Percentiles rank a stretch among this genome's conserved stretches.
Conservation (phyloP, 768 basidiomycete species). For the Tylopilus intermedius region DNA sequence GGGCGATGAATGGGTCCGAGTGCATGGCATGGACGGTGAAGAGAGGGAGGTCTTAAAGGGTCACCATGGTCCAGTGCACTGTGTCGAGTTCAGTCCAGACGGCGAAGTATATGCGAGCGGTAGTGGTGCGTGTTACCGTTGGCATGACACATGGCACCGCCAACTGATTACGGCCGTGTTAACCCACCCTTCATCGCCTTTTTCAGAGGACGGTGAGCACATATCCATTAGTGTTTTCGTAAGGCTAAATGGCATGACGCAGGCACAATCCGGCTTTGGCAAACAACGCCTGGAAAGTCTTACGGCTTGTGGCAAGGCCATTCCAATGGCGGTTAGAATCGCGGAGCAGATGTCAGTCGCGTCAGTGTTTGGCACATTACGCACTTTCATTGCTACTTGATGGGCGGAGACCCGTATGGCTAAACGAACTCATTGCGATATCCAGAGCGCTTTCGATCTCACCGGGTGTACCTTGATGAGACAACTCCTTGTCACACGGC, state of each 20-base stretch:
- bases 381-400: background rate
- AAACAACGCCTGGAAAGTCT: constrained; percentile 87
- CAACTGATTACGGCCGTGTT: constrained; percentile 10
- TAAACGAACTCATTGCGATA: too few species aligned
- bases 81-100: constrained; percentile 90
- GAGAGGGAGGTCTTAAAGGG: constrained; percentile 92
- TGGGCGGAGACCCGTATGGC: too few species aligned
- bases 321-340: constrained; percentile 35
- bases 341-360: background rate
- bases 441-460: too few species aligned
- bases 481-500: too few species aligned
- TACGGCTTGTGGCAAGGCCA: constrained; percentile 88
- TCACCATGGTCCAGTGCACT: constrained; percentile 96
- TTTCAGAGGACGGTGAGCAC: constrained; percentile 66
- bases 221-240: background rate
- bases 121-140: constrained; percentile 61
- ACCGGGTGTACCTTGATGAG: too few species aligned
- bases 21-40: constrained; percentile 86
- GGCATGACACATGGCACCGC: background rate
- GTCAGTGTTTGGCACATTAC: constrained; percentile 6
- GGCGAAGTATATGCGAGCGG: constrained; percentile 98
- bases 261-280: constrained; percentile 97
- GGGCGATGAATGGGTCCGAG: constrained; percentile 93
- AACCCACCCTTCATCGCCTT: background rate
- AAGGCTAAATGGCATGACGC: constrained; percentile 9